Evolutionary conservation across 495 filamentous ascomycete genomes (phyloP).

Genomic region (Talaromyces proteolyticus): DNA sequence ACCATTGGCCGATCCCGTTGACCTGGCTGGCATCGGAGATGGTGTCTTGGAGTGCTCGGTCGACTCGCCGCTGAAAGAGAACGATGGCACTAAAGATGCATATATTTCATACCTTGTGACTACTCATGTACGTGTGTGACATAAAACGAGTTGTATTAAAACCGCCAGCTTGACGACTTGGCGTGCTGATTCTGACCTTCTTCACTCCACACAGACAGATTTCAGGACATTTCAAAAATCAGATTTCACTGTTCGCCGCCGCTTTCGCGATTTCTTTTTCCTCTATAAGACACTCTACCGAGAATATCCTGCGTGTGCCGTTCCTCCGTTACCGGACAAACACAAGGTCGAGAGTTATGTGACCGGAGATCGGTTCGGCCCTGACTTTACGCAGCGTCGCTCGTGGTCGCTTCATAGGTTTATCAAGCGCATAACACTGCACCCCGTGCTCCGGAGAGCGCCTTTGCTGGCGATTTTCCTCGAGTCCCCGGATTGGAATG

Average conservation of each 20-base stretch:
- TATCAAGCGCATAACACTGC: conserved; percentile 76
- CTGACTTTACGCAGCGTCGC: conserved; percentile 87
- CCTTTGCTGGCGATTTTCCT: conserved; percentile 80
- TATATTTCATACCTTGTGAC: conserved; percentile 94
- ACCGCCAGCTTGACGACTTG: not conserved
- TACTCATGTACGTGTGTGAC: conserved; percentile 64
- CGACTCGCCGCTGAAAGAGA: conserved; percentile 78
- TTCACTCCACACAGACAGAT: conserved; percentile 59
- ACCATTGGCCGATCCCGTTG: conserved; percentile 48
- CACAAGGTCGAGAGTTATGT: conserved; percentile 95
- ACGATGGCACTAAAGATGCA: conserved; percentile 94
- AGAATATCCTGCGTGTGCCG: conserved; percentile 86
- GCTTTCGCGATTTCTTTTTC: conserved; percentile 97
- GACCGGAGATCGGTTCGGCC: conserved; percentile 87
- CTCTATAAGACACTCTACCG: conserved; percentile 82
- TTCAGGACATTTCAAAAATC: conserved; percentile 86
- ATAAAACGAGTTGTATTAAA: too few relatives aligned
- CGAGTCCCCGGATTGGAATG: conserved; percentile 92
- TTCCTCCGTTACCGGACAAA: conserved; percentile 94
- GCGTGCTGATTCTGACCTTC: not conserved
- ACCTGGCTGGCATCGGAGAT: conserved; percentile 64
- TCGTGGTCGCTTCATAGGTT: conserved; percentile 91
- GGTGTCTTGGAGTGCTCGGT: conserved; percentile 82
- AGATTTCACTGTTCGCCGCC: conserved; percentile 69
- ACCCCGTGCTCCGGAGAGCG: conserved; percentile 84